Base-by-base conservation (phyloP, 2,329 filamentous ascomycete species). In the Penicillium paneum region DNA sequence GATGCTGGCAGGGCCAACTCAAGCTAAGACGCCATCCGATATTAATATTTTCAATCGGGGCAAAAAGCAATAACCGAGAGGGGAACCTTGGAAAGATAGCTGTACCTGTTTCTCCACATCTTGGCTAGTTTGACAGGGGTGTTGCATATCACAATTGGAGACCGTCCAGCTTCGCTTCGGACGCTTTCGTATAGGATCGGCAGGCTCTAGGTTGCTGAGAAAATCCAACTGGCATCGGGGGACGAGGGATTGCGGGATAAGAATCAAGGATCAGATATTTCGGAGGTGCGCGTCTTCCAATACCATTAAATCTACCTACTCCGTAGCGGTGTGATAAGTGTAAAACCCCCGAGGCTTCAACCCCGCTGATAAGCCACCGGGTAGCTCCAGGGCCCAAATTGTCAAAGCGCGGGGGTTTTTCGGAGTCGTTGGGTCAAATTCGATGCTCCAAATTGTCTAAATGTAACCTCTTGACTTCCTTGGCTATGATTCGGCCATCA, bases 21-120 rank as follows among this genome's bases (percentile, higher is more conserved):
- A 41, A 61, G 58, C 66, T 66, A 54, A 34, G n/a, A 10, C 32
- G 21, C n/a, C 42, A 38, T 55, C 49, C 38, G 17, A 40, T 40
- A 32, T 29, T 17, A 52, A 47, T 28, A 40, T 42, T 50, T 31
- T 19, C 35, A 47, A 36, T 15, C 34, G 19, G 42, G 31, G 29
- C 49, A 15, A 5, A 31, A 47, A 44, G n/a, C 11, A 26, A 1
- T 49, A 10, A 47, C 38, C 32, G 43, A 40, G 44, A 46, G 49
- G 38, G 49, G 41, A 44, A 29, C 15, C 7, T 34, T 34, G 31
- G 31, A 34, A 21, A 32, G 31, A 40, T 40, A 51, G 46, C 3
- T 51, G 36, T 67, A 70, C 68, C 66, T 65, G 55, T 26, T 70
- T 70, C 67, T 70, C 68, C 65, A 63, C 66, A 66, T 69, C 62